Conservation (phyloP, 495 filamentous ascomycete species). For the Hypoxylon fragiforme region DNA sequence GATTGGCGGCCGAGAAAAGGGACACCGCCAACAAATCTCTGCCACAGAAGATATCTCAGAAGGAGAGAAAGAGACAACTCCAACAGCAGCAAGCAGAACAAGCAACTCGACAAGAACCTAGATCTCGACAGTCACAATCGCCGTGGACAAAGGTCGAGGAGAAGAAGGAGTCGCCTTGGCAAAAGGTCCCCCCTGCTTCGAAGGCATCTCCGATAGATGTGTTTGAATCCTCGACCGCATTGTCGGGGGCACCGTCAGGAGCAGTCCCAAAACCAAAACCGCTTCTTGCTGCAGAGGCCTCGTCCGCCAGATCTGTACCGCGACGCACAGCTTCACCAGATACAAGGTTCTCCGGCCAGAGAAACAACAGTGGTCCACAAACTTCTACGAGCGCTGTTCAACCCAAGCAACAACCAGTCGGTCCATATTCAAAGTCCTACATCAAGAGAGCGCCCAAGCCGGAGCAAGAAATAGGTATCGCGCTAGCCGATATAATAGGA, state of each 20-base stretch:
- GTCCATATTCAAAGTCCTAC: constrained; percentile 57
- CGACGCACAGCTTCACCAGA: constrained; percentile 58
- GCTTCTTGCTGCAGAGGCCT: constrained; percentile 40
- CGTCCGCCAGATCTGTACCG: constrained; percentile 35
- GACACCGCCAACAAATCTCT: constrained; percentile 40
- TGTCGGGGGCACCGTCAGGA: constrained; percentile 57
- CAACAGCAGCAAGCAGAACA: constrained; percentile 70
- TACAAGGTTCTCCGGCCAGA: constrained; percentile 58
- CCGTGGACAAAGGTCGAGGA: constrained; percentile 43
- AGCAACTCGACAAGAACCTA: constrained; percentile 51
- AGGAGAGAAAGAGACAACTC: constrained; percentile 83
- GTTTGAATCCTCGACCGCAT: constrained; percentile 30
- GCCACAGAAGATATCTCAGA: constrained; percentile 74
- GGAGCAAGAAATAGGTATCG: constrained; percentile 65
- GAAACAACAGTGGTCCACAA: constrained; percentile 17
- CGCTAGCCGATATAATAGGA: constrained; percentile 84
- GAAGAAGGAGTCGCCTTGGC: constrained; percentile 71
- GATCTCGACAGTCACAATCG: constrained; percentile 42
- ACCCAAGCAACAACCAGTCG: constrained; percentile 32
- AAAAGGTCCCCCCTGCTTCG: constrained; percentile 47
- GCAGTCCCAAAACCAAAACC: constrained; percentile 49
- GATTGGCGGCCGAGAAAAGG: constrained; percentile 59
- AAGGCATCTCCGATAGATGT: constrained; percentile 39
- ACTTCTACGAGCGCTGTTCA: constrained; percentile 12
- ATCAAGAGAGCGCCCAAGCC: constrained; percentile 47